phyloP scores from a whole-genome alignment of 169 alveolate species.

The Eimeria tenella region DNA sequence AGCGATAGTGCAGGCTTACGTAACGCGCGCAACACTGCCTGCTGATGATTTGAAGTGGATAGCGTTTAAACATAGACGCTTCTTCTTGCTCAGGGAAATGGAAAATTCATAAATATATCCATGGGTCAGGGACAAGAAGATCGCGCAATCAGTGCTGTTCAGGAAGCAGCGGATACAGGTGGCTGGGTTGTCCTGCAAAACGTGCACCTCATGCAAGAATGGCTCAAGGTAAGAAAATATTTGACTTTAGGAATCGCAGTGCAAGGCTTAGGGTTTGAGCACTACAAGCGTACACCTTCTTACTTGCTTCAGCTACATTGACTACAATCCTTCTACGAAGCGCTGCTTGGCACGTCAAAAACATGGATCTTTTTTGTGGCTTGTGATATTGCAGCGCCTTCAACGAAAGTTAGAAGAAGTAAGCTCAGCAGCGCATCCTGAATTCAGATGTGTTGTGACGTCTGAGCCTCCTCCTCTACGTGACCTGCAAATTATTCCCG shows the following conservation, averaged over 20 bases:
- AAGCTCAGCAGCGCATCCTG: constrained; percentile 83
- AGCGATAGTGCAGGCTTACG: neutral
- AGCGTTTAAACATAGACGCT: neutral
- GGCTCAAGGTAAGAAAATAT: constrained; percentile 89
- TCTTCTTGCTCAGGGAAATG: constrained; percentile 86
- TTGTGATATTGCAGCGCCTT: constrained; percentile 62
- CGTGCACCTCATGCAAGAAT: constrained; percentile 96
- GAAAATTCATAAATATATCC: constrained; percentile 95
- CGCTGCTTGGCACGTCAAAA: too few species aligned
- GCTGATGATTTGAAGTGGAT: neutral
- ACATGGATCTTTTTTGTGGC: neutral
- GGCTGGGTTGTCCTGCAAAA: constrained; percentile 97
- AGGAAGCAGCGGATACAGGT: constrained; percentile 94
- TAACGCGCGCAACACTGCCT: neutral
- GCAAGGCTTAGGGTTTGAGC: too few species aligned
- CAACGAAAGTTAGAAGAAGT: constrained; percentile 75
- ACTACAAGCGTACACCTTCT: too few species aligned
- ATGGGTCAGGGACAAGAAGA: constrained; percentile 99
- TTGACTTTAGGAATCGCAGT: neutral
- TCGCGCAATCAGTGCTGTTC: constrained; percentile 95
- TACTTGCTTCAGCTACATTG: too few species aligned
- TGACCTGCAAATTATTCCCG: constrained; percentile 94
- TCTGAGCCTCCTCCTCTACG: constrained; percentile 97
- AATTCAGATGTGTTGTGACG: constrained; percentile 95
- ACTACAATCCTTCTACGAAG: too few species aligned